Percentiles rank a stretch among this genome's conserved stretches.
phyloP scores from a whole-genome alignment of 1,284 basidiomycete genomes.

The Tilletia walkeri region DNA sequence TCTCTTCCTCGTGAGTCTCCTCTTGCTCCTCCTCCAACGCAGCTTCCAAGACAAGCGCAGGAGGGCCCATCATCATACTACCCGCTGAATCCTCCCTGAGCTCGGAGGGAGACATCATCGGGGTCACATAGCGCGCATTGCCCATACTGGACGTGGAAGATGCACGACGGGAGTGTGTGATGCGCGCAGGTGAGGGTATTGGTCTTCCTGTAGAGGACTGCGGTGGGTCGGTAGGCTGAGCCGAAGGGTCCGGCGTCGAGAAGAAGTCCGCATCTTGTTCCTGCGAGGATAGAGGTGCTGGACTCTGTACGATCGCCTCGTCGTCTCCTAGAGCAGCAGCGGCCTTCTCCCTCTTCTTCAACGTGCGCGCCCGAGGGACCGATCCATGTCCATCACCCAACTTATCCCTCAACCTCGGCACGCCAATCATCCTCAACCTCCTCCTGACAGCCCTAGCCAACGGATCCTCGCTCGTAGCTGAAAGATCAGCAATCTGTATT shows the following conservation, averaged over 20 bases:
- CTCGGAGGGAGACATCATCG: constrained; percentile 5
- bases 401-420: constrained; percentile 32
- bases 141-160: constrained; percentile 3
- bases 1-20: background rate
- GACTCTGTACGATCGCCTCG: background rate
- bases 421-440: constrained; percentile 63
- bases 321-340: background rate
- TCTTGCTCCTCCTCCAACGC: background rate
- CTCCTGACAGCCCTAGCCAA: constrained; percentile 85
- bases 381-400: constrained; percentile 3
- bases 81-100: background rate
- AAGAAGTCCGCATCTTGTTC: too few relatives aligned
- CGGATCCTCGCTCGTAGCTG: constrained; percentile 88
- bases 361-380: background rate
- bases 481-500: constrained; percentile 91
- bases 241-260: too few relatives aligned
- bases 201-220: background rate
- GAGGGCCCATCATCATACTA: background rate
- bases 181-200: background rate
- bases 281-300: background rate
- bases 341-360: constrained; percentile 25
- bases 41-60: background rate
- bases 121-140: background rate
- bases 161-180: background rate
- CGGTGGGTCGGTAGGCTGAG: too few relatives aligned